Percentiles rank a stretch among this genome's conserved stretches.
phyloP scores from a whole-genome alignment of 257 asterid species.

The Voacanga thouarsii region DNA sequence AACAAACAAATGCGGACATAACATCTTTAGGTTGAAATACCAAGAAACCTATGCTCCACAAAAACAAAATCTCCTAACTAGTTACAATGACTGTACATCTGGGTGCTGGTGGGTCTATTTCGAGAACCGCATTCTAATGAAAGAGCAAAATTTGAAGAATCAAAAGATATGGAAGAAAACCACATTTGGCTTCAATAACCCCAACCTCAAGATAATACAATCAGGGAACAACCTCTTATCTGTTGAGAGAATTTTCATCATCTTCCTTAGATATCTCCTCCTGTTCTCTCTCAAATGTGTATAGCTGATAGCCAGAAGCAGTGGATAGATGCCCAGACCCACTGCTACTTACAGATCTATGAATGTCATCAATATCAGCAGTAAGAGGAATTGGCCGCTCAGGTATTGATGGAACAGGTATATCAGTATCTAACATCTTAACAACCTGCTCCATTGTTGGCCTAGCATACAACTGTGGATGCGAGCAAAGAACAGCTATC shows the following conservation, averaged over 20 bases:
- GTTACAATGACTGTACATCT: conserved; percentile 6
- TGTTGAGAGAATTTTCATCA: conserved; percentile 22
- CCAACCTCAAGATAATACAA: not conserved
- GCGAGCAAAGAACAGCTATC: conserved; percentile 83
- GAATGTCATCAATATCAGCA: conserved; percentile 66
- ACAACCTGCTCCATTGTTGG: conserved; percentile 92
- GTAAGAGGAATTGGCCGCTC: conserved; percentile 75
- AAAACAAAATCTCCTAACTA: not conserved
- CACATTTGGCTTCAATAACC: not conserved
- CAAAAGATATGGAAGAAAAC: conserved; percentile 11
- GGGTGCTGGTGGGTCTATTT: conserved; percentile 10
- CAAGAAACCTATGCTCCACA: not conserved
- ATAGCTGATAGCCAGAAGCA: conserved; percentile 57
- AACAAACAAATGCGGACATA: not conserved
- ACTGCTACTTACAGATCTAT: conserved; percentile 60
- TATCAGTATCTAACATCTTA: conserved; percentile 73
- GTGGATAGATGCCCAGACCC: conserved; percentile 70
- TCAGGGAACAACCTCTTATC: not conserved
- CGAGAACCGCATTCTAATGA: conserved; percentile 17
- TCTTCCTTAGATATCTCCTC: conserved; percentile 17
- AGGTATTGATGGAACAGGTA: conserved; percentile 66
- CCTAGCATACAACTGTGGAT: conserved; percentile 80
- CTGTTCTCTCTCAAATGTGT: conserved; percentile 28
- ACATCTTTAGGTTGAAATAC: not conserved
- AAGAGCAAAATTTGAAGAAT: conserved; percentile 12